Evolutionary conservation across 2,329 filamentous ascomycete genomes (phyloP), one percentile per base, ranked within the genome.

Genomic region (Fusarium globosum): DNA sequence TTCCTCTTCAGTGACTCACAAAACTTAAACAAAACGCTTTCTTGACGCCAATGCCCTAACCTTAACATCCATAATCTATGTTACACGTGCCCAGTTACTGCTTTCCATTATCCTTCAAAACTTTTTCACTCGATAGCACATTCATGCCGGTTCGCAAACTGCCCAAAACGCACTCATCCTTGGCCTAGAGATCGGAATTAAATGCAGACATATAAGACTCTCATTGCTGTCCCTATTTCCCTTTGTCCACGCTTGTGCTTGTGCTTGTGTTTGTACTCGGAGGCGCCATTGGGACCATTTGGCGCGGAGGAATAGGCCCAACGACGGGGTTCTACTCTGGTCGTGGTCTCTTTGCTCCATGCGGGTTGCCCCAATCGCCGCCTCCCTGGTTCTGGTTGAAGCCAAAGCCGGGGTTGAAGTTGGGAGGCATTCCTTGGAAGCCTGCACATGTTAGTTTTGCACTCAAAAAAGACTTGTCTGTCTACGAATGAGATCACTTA

Each of bases 261-360:
- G 48, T 51, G 48, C 30, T 51, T 51, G 30, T 16, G 21, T 28
- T 33, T 21, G 28, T 15, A 13, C 41, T 55, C 28, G 39, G 49
- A 41, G 46, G 35, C n/a, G 28, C 33, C 41, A 26, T 55, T 42
- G 53, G 45, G 35, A 42, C 41, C n/a, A 23, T 23, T 23, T 38
- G 39, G 45, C 42, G 51, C 42, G n/a, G 38, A 46, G n/a, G 26
- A 18, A 16, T 30, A 33, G 45, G 41, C 13, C 41, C 48, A 53
- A 58, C 39, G 51, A 61, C 69, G 42, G 35, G 20, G 48, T 62
- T 55, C 81, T 85, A 88, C 80, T 95, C 94, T 69, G 93, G 93
- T 71, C 94, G 89, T 74, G 93, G 92, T 74, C 94, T 88, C 84
- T 96, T 96, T 7, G 91, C 91, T 36, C 93, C 93, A 76, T 96